These are phyloP conservation scores for Phytophthora lateralis DNA, from an alignment of 352 stramenopile species.

Conservation along the genomic window DNA sequence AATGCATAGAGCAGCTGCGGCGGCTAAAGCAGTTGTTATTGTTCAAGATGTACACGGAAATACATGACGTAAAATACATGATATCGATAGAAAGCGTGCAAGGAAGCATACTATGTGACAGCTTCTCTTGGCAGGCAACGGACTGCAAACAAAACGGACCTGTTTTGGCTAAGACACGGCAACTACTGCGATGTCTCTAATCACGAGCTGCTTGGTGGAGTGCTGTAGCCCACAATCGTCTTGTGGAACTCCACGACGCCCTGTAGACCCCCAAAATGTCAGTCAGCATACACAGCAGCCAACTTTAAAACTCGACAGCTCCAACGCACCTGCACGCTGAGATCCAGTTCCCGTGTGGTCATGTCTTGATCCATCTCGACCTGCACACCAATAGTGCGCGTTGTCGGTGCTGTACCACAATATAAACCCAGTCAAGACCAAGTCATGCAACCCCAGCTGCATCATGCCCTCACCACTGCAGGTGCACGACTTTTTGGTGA, in stretches of 20 bases:
- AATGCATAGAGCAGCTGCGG: constrained; percentile 51
- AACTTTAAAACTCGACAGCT: neutral
- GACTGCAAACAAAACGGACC: constrained; percentile 26
- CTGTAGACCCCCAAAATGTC: constrained; percentile 30
- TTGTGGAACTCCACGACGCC: constrained; percentile 79
- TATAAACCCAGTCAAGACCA: constrained; percentile 9
- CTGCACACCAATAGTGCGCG: constrained; percentile 71
- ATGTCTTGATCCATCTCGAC: constrained; percentile 85
- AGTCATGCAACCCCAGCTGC: neutral
- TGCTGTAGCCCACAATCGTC: constrained; percentile 51
- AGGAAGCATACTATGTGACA: constrained; percentile 7
- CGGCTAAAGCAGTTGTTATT: constrained; percentile 3
- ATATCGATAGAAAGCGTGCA: constrained; percentile 28
- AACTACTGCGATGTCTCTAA: constrained; percentile 11
- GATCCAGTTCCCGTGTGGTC: constrained; percentile 76
- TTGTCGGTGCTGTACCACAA: constrained; percentile 48
- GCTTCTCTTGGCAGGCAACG: constrained; percentile 1
- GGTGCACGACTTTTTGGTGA: constrained; percentile 78
- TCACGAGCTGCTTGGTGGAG: constrained; percentile 41
- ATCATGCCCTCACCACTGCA: constrained; percentile 55
- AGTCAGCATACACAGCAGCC: constrained; percentile 12
- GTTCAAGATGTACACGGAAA: constrained; percentile 6
- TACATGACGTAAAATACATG: constrained; percentile 43
- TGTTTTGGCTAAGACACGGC: constrained; percentile 13
- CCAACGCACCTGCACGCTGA: constrained; percentile 69